Percentiles rank a stretch among this genome's conserved stretches.
Evolutionary conservation across 2,329 filamentous ascomycete species (phyloP).

Genomic region (Aureobasidium sp.): DNA sequence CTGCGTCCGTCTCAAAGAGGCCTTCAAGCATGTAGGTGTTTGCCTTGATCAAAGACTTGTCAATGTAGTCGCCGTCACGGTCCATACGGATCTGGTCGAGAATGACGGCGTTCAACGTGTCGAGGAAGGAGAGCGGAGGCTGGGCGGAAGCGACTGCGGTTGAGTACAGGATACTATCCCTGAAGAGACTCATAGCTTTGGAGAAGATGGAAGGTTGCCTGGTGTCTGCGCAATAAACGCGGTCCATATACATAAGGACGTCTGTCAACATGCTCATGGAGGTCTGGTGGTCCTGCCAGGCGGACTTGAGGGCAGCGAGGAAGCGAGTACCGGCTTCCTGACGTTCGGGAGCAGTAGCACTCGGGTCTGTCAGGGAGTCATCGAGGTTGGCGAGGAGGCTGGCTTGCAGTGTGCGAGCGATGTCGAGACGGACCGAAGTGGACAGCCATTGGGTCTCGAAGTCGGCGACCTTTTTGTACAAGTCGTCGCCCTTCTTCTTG

Average conservation of each 20-base stretch:
- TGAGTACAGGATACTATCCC: constrained; percentile 72
- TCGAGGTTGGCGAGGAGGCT: constrained; percentile 31
- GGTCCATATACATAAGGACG: constrained; percentile 95
- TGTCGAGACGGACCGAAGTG: constrained; percentile 62
- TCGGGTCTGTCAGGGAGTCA: constrained; percentile 30
- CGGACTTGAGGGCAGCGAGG: constrained; percentile 64
- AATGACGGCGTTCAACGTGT: constrained; percentile 72
- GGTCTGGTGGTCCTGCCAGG: constrained; percentile 83
- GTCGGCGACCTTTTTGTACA: constrained; percentile 73
- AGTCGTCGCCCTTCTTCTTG: constrained; percentile 71
- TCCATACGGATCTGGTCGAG: constrained; percentile 92
- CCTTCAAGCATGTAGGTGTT: constrained; percentile 85
- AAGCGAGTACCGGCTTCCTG: constrained; percentile 77
- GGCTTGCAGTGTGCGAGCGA: constrained; percentile 63
- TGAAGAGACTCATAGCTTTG: constrained; percentile 78
- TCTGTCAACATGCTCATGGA: constrained; percentile 95
- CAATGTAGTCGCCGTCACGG: constrained; percentile 79
- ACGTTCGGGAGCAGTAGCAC: constrained; percentile 67
- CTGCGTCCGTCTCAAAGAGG: constrained; percentile 73
- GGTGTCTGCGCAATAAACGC: constrained; percentile 69
- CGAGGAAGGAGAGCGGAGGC: constrained; percentile 53
- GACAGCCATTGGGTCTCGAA: constrained; percentile 80
- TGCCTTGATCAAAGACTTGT: constrained; percentile 72
- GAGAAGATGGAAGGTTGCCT: constrained; percentile 72
- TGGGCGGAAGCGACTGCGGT: constrained; percentile 36